Evolutionary conservation across 176 grass and related monocot species (phyloP), one percentile per base, ranked within the genome.

Genomic region (Paspalum vaginatum): DNA sequence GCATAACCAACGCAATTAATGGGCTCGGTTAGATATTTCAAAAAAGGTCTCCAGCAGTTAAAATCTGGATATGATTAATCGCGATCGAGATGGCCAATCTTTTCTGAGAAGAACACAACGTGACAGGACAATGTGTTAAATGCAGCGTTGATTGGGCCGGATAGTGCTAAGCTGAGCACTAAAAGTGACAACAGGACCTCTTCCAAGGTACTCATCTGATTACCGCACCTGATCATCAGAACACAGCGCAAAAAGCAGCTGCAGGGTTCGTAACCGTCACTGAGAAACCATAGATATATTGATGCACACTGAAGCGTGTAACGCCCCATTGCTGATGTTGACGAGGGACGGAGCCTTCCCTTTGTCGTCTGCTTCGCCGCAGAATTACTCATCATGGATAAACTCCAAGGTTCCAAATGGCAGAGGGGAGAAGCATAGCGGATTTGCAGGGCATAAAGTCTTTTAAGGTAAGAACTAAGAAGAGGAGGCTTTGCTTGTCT

Each of bases 271-370:
- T 85, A 58, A 85, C 56, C 58, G 71, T 76, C 71, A 77, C 71
- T 69, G 53, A 41, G 61, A 49, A 68, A 32, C 75, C 62, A 55
- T 26, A 20, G 56, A 54, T 75, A 68, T 43, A 51, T 74, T 68
- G 86, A 45, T 61, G 81, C 61, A 47, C 21, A 61, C 54, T 15
- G 16, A 80, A 70, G 82, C 18, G 61, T 70, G 82, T 80, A 89
- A 76, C 63, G 70, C 62, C 77, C 80, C 67, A 72, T 83, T 80
- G 10, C 69, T 73, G 62, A 88, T 70, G 70, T 79, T 74, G 76
- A 89, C 82, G 49, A 81, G 54, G 44, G 54, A 61, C 75, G 87
- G 70, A 80, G 71, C 82, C 87, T 85, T 85, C 70, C 71, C 82
- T 70, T 77, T 37, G 77, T 81, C 87, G 82, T 81, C 59, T 81